Base-by-base conservation (phyloP, 2,329 filamentous ascomycete genomes). In the Trichoderma breve region DNA sequence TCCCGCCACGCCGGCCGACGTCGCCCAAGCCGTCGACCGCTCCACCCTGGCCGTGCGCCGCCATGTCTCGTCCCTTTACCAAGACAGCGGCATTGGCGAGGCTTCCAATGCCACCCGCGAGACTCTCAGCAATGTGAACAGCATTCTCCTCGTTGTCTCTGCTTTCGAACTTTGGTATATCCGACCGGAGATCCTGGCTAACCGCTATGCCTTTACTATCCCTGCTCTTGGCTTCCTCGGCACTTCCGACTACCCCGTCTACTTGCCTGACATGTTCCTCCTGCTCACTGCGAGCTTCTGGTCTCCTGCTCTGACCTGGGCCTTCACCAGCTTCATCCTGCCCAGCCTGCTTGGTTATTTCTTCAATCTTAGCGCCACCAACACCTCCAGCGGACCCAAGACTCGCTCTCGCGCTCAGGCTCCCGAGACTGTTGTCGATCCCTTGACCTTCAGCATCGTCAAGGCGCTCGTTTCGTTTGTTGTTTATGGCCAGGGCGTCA, bases 391-490 rank as follows among this genome's bases (percentile, higher is more conserved):
- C 77, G 79, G 76, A 73, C 79, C 76, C 57, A 83, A 84, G 74
- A 85, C 84, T 75, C 86, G 85, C 78, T 79, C 79, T 66, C 79
- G 79, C 53, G 75, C 80, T 68, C 77, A 80, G 60, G 72, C 74
- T 26, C 80, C 83, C 51, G 87, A 89, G 74, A 90, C 91, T 74
- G 83, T 86, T 6, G 90, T 95, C 74, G 96, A 99, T 80, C 95
- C 95, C 4, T 84, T 98, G 79, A 92, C 91, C 26, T 99, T 97
- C 83, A 97, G 95, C 84, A 90, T 98, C 71, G 89, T 89, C 76
- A 97, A 97, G 85, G 95, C 92, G 0, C 80, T 98, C 70, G 82
- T 95, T 72, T 90, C 93, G 8, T 97, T 92, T 81, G 87, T 95
- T 39, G 90, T 97, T 21, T 97, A 95, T 79, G 89, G 87, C 11